These are phyloP conservation scores for Hypoxylon sp. DNA, from an alignment of 2,329 filamentous ascomycete species.

Conservation along the genomic window DNA sequence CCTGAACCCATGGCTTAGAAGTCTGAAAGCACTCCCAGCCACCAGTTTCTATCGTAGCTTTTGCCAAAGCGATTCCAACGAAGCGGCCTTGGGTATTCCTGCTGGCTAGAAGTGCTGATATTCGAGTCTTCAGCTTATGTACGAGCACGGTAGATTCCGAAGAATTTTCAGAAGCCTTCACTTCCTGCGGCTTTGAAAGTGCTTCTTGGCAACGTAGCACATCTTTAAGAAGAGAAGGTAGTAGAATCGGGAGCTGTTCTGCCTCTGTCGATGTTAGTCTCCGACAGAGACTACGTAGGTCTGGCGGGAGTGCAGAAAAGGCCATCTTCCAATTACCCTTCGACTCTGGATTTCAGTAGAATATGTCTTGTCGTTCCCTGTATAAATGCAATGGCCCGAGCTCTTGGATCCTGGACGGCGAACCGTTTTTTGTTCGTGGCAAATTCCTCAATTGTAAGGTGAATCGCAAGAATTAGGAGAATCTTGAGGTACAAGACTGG, in stretches of 20 bases:
- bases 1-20: conserved; percentile 77
- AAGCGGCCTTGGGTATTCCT: conserved; percentile 78
- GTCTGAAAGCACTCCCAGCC: conserved; percentile 83
- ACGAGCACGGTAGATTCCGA: conserved; percentile 74
- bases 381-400: neutral
- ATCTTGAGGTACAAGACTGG: neutral
- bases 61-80: conserved; percentile 78
- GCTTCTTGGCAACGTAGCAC: conserved; percentile 64
- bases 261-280: conserved; percentile 75
- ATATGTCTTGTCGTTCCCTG: neutral
- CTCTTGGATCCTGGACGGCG: neutral
- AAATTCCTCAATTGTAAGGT: neutral
- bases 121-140: conserved; percentile 81
- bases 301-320: conserved; percentile 57
- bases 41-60: conserved; percentile 81
- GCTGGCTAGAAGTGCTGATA: conserved; percentile 80
- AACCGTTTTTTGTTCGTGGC: neutral
- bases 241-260: conserved; percentile 76
- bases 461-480: conserved; percentile 3
- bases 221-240: conserved; percentile 72
- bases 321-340: conserved; percentile 33
- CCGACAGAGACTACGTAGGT: conserved; percentile 71
- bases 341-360: neutral
- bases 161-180: conserved; percentile 65
- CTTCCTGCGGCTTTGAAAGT: conserved; percentile 69